Percentiles rank a stretch among this genome's conserved stretches.
These are phyloP conservation scores for Xylariaceae sp. DNA, from an alignment of 2,329 filamentous ascomycete species.

Conservation along the genomic window DNA sequence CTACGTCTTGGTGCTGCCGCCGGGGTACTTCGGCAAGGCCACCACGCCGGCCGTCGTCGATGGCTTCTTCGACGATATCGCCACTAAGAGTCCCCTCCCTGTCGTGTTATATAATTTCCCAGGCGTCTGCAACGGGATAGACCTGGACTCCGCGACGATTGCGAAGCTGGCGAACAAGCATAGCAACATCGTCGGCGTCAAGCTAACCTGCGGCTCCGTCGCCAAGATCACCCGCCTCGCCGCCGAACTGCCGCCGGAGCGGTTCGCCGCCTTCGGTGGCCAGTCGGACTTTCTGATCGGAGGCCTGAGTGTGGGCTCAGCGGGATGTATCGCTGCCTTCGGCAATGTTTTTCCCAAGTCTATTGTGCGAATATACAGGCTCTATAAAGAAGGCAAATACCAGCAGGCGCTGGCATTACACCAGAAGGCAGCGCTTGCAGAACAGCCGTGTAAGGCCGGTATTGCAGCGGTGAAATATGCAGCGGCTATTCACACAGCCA, in stretches of 20 bases:
- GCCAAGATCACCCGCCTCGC: conserved; percentile 62
- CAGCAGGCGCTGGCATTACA: conserved; percentile 65
- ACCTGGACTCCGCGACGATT: conserved; percentile 67
- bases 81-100: conserved; percentile 54
- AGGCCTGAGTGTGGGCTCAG: conserved; percentile 59
- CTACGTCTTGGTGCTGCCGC: conserved; percentile 63
- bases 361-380: conserved; percentile 59
- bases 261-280: conserved; percentile 71
- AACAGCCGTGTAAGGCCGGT: conserved; percentile 66
- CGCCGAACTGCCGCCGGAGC: conserved; percentile 51
- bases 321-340: conserved; percentile 64
- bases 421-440: conserved; percentile 63
- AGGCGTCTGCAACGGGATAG: conserved; percentile 67
- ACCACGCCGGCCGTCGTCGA: conserved; percentile 60
- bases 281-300: conserved; percentile 73
- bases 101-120: conserved; percentile 72
- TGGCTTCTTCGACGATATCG: conserved; percentile 62
- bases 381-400: conserved; percentile 61
- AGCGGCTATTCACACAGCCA: conserved; percentile 61
- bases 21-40: conserved; percentile 67
- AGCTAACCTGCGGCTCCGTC: conserved; percentile 66
- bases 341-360: conserved; percentile 64
- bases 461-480: conserved; percentile 72
- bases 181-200: conserved; percentile 64
- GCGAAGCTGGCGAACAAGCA: conserved; percentile 51